Conservation (phyloP, 352 stramenopile species). For the Phytophthora pini region DNA sequence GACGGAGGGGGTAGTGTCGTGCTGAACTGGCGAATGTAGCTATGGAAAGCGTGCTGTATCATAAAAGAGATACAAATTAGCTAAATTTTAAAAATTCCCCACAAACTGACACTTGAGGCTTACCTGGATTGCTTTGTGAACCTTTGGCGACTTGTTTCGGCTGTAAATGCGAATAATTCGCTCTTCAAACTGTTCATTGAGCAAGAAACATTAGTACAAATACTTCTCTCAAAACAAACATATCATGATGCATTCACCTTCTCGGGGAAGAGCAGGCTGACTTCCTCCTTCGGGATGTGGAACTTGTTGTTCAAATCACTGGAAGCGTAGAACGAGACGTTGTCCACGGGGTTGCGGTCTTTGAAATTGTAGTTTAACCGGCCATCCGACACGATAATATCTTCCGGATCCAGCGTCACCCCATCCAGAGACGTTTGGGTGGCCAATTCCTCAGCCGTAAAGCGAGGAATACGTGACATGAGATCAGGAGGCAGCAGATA, state of each 20-base stretch:
- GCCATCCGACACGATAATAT: constrained; percentile 86
- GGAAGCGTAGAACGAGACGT: constrained; percentile 85
- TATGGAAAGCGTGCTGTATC: constrained; percentile 61
- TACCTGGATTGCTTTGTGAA: constrained; percentile 74
- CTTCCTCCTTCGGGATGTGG: constrained; percentile 81
- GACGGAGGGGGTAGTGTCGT: constrained; percentile 71
- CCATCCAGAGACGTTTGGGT: constrained; percentile 50
- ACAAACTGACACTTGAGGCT: neutral
- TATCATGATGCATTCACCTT: constrained; percentile 42
- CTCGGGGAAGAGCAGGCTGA: constrained; percentile 83
- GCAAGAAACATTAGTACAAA: neutral
- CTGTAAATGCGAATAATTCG: constrained; percentile 83
- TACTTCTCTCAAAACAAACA: neutral
- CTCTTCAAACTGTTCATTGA: constrained; percentile 72
- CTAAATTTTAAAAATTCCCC: neutral
- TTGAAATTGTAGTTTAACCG: constrained; percentile 88
- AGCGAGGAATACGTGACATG: constrained; percentile 53
- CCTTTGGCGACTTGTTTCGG: constrained; percentile 50
- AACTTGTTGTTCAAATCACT: constrained; percentile 69
- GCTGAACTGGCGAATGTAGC: constrained; percentile 68
- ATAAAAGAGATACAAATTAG: neutral
- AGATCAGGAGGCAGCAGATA: constrained; percentile 69
- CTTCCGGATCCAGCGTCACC: constrained; percentile 57
- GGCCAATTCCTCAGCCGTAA: constrained; percentile 69
- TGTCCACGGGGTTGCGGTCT: constrained; percentile 85